These are phyloP conservation scores for Lyophyllum shimeji DNA, from an alignment of 768 basidiomycete genomes.

Conservation along the genomic window DNA sequence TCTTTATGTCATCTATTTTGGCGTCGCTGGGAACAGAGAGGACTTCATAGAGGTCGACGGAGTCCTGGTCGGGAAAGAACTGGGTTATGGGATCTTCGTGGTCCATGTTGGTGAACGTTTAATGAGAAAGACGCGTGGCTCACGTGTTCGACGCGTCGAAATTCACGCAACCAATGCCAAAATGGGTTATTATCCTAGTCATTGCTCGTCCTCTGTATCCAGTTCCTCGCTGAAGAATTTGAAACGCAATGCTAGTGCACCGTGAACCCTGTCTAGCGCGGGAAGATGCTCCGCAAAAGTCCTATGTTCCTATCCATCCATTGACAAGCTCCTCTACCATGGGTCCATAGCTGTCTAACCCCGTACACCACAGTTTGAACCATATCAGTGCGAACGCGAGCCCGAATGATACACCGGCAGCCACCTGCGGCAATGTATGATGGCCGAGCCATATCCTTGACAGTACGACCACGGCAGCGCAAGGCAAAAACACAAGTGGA, in stretches of 20 bases:
- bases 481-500: conserved; percentile 51
- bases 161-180: too few species aligned
- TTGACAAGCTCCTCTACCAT: conserved; percentile 9
- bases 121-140: conserved; percentile 9
- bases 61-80: conserved; percentile 75
- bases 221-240: too few species aligned
- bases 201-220: too few species aligned
- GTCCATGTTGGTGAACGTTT: conserved; percentile 49
- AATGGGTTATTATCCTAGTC: too few species aligned
- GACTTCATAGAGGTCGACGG: conserved; percentile 77
- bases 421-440: conserved; percentile 71
- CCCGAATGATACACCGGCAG: conserved; percentile 59
- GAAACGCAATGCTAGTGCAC: too few species aligned
- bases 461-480: conserved; percentile 51
- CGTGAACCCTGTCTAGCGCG: neutral
- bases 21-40: conserved; percentile 58
- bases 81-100: conserved; percentile 68
- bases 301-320: neutral
- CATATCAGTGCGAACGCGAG: conserved; percentile 49
- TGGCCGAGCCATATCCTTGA: conserved; percentile 78
- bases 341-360: conserved; percentile 17
- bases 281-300: neutral
- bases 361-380: conserved; percentile 56
- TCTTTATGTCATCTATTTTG: conserved; percentile 68
- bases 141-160: conserved; percentile 1